Conservation (phyloP, 306 rosid species). For the Mimosa bimucronata region DNA sequence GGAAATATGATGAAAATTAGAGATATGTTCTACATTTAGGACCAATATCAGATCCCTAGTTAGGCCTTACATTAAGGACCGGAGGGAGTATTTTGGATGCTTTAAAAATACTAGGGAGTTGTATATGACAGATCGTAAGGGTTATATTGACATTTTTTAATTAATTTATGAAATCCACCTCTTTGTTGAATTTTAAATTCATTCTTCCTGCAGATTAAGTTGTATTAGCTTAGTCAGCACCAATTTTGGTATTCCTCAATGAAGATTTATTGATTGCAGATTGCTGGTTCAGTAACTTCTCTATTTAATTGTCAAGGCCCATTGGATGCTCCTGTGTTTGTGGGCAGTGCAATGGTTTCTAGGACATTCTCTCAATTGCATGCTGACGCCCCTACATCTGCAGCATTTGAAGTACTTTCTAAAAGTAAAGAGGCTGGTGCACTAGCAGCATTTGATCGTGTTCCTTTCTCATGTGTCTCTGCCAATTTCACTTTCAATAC, state of each 20-base stretch:
- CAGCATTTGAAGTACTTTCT: constrained; percentile 76
- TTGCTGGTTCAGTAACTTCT: constrained; percentile 94
- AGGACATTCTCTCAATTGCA: constrained; percentile 64
- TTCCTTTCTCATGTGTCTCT: constrained; percentile 86
- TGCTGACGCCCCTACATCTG: constrained; percentile 63
- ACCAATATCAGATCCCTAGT: too few species aligned
- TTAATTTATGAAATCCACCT: constrained; percentile 3
- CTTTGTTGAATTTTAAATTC: constrained; percentile 13
- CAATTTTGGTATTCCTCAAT: constrained; percentile 30
- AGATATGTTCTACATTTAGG: too few species aligned
- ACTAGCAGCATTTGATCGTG: constrained; percentile 85
- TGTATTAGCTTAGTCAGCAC: constrained; percentile 15
- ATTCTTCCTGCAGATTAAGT: constrained; percentile 6
- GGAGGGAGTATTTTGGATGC: background rate
- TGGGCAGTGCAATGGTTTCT: constrained; percentile 96
- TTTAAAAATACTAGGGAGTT: constrained; percentile 19
- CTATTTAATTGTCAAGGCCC: constrained; percentile 99
- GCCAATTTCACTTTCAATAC: constrained; percentile 96
- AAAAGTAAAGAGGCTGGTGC: constrained; percentile 93
- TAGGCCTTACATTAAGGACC: too few species aligned
- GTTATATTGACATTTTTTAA: constrained; percentile 10
- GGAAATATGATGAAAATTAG: too few species aligned
- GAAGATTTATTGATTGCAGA: constrained; percentile 57
- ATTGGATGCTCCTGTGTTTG: constrained; percentile 82
- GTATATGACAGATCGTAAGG: background rate